Evolutionary conservation across 352 stramenopile genomes (phyloP), one percentile per base, ranked within the genome.

Genomic region (Sclerospora graminicola): DNA sequence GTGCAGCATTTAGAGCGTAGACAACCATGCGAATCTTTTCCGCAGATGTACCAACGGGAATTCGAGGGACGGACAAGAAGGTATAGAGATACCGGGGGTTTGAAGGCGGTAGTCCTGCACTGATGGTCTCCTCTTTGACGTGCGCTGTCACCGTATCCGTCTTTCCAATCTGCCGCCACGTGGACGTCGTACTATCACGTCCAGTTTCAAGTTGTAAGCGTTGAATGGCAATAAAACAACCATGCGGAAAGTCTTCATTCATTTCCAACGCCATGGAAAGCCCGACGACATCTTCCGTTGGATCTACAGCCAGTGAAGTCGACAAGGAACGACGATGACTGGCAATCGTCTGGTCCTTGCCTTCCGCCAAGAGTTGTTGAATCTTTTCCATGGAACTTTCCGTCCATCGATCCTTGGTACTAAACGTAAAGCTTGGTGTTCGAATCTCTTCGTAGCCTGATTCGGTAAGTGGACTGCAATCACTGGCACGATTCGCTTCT

Each of bases 261-360:
- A 69, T 87, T 46, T 91, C 79, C 1, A 91, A 59, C 20, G 73
- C 63, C 76, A 91, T 89, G 9, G 79, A 91, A 28, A 91, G 52
- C 15, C 79, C 77, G 16, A 91, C 74, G 26, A 73, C 84, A 39
- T 90, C 21, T n/a, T n/a, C n/a, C n/a, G n/a, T n/a, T n/a, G n/a
- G n/a, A 26, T 26, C 21, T 6, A 26, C 21, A 6, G 21, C 21
- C 21, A 37, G 53, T 18, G 44, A 66, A 31, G 54, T 73, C 32
- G 40, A 57, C n/a, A 43, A 75, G n/a, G n/a, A n/a, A n/a, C n/a
- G n/a, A n/a, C n/a, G n/a, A n/a, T n/a, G n/a, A n/a, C n/a, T n/a
- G n/a, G n/a, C n/a, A n/a, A n/a, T n/a, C n/a, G n/a, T n/a, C n/a
- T n/a, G n/a, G n/a, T n/a, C n/a, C n/a, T n/a, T n/a, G n/a, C 49